Percentiles rank a stretch among this genome's conserved stretches.
phyloP scores from a whole-genome alignment of 306 rosid genomes.

The Medicago lupulina region DNA sequence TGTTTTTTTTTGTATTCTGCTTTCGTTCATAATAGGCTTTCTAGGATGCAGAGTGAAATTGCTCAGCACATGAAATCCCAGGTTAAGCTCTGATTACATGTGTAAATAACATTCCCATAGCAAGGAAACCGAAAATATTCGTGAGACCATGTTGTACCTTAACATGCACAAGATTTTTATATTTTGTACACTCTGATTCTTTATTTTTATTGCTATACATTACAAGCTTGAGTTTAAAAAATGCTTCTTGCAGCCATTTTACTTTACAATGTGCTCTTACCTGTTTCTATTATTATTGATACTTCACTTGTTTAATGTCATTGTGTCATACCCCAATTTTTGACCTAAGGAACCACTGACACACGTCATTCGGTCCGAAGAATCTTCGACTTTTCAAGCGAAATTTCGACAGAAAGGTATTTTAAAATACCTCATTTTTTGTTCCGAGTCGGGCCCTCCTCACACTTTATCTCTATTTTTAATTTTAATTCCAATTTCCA shows the following conservation, averaged over 20 bases:
- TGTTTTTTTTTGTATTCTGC: neutral
- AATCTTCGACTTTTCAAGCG: too few relatives aligned
- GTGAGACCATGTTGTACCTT: neutral
- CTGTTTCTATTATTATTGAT: neutral
- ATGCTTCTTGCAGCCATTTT: neutral
- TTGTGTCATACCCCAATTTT: too few relatives aligned
- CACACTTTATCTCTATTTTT: too few relatives aligned
- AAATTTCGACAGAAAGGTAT: too few relatives aligned
- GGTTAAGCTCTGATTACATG: neutral
- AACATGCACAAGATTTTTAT: neutral
- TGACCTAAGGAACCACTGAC: too few relatives aligned
- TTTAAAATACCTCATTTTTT: too few relatives aligned
- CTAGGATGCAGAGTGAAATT: conserved; percentile 4
- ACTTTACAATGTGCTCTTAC: neutral
- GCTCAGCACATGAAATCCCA: neutral
- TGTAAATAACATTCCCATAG: too few relatives aligned
- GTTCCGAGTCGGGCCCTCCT: too few relatives aligned
- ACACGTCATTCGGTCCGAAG: too few relatives aligned
- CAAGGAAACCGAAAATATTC: conserved; percentile 11
- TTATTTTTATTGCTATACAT: neutral
- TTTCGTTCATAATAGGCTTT: conserved; percentile 7
- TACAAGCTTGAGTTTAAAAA: conserved; percentile 20
- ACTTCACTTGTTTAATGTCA: neutral
- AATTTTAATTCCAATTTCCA: too few relatives aligned
- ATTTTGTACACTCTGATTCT: neutral